Conservation (phyloP, 495 filamentous ascomycete species). For the Venustampulla echinocandica region DNA sequence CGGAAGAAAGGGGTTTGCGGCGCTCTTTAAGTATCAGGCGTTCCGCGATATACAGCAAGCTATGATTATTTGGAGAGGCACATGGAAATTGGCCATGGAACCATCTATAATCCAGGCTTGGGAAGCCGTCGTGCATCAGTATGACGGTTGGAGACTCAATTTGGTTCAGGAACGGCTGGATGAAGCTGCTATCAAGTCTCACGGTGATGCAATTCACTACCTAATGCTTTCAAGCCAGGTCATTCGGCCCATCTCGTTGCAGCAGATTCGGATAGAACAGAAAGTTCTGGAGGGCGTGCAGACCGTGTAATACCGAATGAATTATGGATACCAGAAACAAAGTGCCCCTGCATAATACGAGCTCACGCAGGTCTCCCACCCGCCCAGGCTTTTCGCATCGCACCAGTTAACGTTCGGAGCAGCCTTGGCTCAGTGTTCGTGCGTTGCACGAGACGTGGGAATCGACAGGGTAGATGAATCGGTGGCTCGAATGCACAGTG, state of each 20-base stretch:
- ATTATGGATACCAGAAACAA: too few species aligned
- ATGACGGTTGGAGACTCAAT: neutral
- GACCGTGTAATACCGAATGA: too few species aligned
- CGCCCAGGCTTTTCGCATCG: too few species aligned
- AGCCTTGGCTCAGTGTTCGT: too few species aligned
- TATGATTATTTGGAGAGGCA: neutral
- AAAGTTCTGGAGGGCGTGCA: neutral
- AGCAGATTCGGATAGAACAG: neutral
- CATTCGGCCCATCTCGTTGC: neutral
- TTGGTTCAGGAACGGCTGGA: neutral
- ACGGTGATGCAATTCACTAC: neutral
- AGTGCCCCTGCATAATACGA: too few species aligned
- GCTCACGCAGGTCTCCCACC: too few species aligned
- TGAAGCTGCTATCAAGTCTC: neutral
- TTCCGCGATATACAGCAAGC: neutral
- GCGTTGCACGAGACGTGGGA: too few species aligned
- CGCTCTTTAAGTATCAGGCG: neutral
- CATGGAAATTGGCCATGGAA: neutral
- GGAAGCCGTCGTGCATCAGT: neutral
- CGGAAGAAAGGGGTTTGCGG: neutral
- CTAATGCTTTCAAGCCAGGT: neutral
- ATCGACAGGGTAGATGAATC: too few species aligned
- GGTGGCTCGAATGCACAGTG: too few species aligned
- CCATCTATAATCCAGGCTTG: neutral
- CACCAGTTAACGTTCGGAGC: too few species aligned